A percentile compares a stretch with the other conserved stretches of the same genome.
These are phyloP conservation scores for Cruciata laevipes DNA, from an alignment of 257 asterid genomes.

Conservation along the genomic window DNA sequence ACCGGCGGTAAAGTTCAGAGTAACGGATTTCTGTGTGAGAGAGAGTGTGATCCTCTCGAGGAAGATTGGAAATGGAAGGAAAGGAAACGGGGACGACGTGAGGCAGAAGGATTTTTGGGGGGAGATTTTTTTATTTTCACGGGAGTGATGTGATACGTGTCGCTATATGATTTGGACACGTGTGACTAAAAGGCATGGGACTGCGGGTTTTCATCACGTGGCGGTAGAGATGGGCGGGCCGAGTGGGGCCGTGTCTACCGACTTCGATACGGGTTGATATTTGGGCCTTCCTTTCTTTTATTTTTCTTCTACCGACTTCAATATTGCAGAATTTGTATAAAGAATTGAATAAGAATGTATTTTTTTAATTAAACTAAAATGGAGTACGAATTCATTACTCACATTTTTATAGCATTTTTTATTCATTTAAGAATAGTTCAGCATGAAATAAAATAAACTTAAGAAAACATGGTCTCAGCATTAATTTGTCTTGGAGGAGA, in stretches of 20 bases:
- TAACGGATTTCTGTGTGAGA: slow-evolving; percentile 2
- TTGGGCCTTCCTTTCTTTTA: neutral
- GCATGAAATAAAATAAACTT: too few species aligned
- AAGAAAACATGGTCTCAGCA: too few species aligned
- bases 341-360: too few species aligned
- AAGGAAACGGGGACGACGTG: slow-evolving; percentile 12
- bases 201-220: slow-evolving; percentile 4
- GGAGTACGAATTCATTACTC: too few species aligned
- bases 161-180: neutral
- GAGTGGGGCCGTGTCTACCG: slow-evolving; percentile 13
- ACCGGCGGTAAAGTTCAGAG: neutral
- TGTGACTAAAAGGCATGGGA: neutral
- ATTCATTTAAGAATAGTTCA: too few species aligned
- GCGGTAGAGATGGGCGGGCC: neutral
- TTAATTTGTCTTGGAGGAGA: too few species aligned
- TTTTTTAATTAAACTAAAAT: too few species aligned
- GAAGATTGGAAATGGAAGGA: slow-evolving; percentile 2
- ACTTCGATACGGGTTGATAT: neutral
- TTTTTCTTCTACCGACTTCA: neutral
- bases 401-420: too few species aligned
- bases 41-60: neutral
- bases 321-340: too few species aligned
- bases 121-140: slow-evolving; percentile 9
- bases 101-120: slow-evolving; percentile 5
- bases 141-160: slow-evolving; percentile 2